Conservation (phyloP, 2,329 filamentous ascomycete genomes). For the Aspergillus pseudoviridinutans region DNA sequence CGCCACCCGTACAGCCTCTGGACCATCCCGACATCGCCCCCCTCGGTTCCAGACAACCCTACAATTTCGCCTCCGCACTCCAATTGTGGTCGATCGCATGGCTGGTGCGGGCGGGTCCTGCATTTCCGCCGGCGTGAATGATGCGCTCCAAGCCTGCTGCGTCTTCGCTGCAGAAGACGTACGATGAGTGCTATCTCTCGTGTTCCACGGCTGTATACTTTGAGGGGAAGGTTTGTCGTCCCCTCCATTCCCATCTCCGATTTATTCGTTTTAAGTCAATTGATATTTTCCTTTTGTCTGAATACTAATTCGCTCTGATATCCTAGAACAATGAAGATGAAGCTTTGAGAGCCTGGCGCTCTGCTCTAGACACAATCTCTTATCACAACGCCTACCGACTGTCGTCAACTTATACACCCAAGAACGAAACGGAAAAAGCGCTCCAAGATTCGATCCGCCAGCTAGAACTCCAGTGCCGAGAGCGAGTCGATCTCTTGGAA, state of each 20-base stretch:
- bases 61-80: neutral
- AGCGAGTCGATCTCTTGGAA: slow-evolving; percentile 83
- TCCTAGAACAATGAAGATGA: slow-evolving; percentile 81
- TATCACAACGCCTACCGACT: slow-evolving; percentile 77
- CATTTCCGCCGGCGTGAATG: slow-evolving; percentile 33
- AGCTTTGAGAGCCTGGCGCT: slow-evolving; percentile 85
- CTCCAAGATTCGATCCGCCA: slow-evolving; percentile 75
- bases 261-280: neutral
- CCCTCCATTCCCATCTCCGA: neutral
- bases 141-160: slow-evolving; percentile 54
- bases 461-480: slow-evolving; percentile 87
- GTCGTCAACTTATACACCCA: slow-evolving; percentile 64
- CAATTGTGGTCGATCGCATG: slow-evolving; percentile 14
- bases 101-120: slow-evolving; percentile 22
- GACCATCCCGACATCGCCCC: neutral
- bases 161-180: slow-evolving; percentile 88
- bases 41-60: neutral
- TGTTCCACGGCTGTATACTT: slow-evolving; percentile 97
- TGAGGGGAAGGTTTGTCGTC: slow-evolving; percentile 70
- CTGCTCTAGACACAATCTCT: slow-evolving; percentile 82
- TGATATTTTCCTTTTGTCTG: neutral
- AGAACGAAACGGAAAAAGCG: slow-evolving; percentile 77
- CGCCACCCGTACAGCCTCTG: neutral
- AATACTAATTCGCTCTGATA: neutral
- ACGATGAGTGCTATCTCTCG: slow-evolving; percentile 91